A percentile compares a stretch with the other conserved stretches of the same genome.
Evolutionary conservation across 2,329 filamentous ascomycete species (phyloP).

Genomic region (Xylariales sp.): DNA sequence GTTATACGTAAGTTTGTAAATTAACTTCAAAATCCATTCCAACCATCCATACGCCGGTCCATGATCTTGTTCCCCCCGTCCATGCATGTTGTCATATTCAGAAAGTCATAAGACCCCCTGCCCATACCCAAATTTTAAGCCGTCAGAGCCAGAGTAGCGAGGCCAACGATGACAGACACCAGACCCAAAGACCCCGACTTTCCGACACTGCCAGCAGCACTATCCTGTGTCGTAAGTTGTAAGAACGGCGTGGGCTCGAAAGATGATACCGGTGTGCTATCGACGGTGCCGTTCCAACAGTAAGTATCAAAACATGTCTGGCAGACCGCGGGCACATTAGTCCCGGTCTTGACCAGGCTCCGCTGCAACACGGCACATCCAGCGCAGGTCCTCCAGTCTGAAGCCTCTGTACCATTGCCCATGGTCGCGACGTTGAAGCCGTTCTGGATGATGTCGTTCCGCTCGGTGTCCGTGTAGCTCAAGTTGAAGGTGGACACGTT

Average conservation of each 20-base stretch:
- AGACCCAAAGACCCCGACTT: not conserved
- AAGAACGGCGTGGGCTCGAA: constrained; percentile 5
- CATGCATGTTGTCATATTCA: no score
- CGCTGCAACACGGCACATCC: constrained; percentile 81
- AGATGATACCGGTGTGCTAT: constrained; percentile 16
- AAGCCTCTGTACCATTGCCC: constrained; percentile 66
- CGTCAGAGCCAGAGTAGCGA: not conserved
- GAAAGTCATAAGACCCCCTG: no score
- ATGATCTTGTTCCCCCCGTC: no score
- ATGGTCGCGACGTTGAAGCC: constrained; percentile 80
- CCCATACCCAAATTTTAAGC: no score
- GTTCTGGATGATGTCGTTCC: constrained; percentile 79
- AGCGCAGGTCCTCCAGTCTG: constrained; percentile 75
- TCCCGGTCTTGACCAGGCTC: constrained; percentile 67
- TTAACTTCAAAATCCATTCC: no score
- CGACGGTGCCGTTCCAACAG: constrained; percentile 83
- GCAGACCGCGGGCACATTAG: constrained; percentile 67
- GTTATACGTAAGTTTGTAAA: no score
- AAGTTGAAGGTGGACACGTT: constrained; percentile 78
- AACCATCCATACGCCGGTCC: no score
- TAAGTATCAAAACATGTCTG: constrained; percentile 71
- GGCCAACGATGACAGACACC: not conserved
- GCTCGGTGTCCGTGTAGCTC: constrained; percentile 57
- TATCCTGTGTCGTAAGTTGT: not conserved
- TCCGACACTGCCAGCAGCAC: not conserved